These are phyloP conservation scores for Colletotrichum tabaci DNA, from an alignment of 2,329 filamentous ascomycete genomes.

Conservation along the genomic window DNA sequence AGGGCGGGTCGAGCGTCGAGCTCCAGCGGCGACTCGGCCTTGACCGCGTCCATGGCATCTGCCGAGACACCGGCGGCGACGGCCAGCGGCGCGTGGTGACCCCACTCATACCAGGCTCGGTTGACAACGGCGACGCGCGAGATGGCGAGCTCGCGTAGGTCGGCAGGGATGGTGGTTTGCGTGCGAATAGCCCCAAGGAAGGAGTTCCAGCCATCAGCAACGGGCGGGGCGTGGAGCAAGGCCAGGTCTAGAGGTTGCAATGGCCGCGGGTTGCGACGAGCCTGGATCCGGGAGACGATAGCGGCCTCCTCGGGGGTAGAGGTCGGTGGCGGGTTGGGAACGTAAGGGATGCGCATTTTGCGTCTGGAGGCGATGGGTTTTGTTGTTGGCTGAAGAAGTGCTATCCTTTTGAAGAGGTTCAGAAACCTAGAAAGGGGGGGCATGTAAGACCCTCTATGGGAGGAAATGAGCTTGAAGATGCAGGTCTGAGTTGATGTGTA, in stretches of 20 bases:
- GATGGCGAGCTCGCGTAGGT: conserved; percentile 83
- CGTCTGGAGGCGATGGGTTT: conserved; percentile 25
- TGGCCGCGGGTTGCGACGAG: conserved; percentile 77
- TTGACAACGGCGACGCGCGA: conserved; percentile 86
- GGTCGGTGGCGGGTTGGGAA: conserved; percentile 65
- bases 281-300: conserved; percentile 75
- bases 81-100: conserved; percentile 80
- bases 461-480: neutral
- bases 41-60: conserved; percentile 63
- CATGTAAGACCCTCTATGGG: neutral
- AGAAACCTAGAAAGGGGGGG: conserved; percentile 1
- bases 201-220: conserved; percentile 83
- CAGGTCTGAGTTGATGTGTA: neutral
- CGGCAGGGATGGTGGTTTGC: conserved; percentile 63
- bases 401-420: conserved; percentile 5
- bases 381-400: neutral
- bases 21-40: conserved; percentile 48
- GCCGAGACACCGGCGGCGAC: conserved; percentile 70
- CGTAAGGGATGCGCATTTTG: conserved; percentile 79
- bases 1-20: conserved; percentile 50
- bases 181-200: conserved; percentile 77
- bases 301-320: conserved; percentile 63
- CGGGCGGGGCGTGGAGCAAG: conserved; percentile 79
- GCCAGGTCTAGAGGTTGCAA: conserved; percentile 83
- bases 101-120: conserved; percentile 89